Percentiles rank a stretch among this genome's conserved stretches.
These are phyloP conservation scores for Neurospora sublineolata DNA, from an alignment of 495 filamentous ascomycete species.

Conservation along the genomic window DNA sequence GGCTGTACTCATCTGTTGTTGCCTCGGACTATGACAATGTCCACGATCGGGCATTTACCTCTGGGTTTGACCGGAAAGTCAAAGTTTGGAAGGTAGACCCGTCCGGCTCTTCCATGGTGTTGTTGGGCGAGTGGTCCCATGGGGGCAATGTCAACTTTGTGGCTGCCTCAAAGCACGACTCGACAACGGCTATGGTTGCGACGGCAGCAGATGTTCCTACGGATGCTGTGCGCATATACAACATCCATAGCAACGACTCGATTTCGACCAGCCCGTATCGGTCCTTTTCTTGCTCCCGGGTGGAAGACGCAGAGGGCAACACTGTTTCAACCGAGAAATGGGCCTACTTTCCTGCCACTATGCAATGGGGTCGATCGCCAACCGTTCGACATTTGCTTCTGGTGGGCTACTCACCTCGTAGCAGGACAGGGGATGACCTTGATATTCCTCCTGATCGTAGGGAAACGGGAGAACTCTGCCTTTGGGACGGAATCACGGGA, in stretches of 20 bases:
- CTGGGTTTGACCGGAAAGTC: constrained; percentile 69
- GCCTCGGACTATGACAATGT: constrained; percentile 56
- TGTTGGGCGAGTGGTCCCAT: constrained; percentile 47
- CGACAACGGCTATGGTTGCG: constrained; percentile 28
- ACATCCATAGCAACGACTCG: constrained; percentile 19
- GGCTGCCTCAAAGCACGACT: constrained; percentile 39
- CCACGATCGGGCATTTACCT: constrained; percentile 54
- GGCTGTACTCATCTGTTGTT: constrained; percentile 66
- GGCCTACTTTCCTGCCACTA: constrained; percentile 56
- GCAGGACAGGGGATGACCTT: constrained; percentile 36
- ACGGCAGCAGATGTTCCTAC: constrained; percentile 39
- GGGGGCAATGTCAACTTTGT: constrained; percentile 61
- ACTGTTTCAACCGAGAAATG: constrained; percentile 34
- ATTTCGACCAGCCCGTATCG: constrained; percentile 21
- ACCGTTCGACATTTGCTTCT: constrained; percentile 49
- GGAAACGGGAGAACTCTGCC: constrained; percentile 54
- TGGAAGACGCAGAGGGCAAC: constrained; percentile 31
- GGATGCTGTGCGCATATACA: constrained; percentile 39
- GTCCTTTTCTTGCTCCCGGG: constrained; percentile 35
- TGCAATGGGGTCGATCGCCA: constrained; percentile 55
- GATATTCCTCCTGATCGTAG: constrained; percentile 42
- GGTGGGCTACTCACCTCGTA: constrained; percentile 62
- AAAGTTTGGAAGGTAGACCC: constrained; percentile 56
- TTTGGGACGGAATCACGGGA: constrained; percentile 53
- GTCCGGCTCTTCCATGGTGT: constrained; percentile 24